A percentile compares a stretch with the other conserved stretches of the same genome.
Conservation (phyloP, 1,284 basidiomycete genomes). For the Garcileccinum viscosum region DNA sequence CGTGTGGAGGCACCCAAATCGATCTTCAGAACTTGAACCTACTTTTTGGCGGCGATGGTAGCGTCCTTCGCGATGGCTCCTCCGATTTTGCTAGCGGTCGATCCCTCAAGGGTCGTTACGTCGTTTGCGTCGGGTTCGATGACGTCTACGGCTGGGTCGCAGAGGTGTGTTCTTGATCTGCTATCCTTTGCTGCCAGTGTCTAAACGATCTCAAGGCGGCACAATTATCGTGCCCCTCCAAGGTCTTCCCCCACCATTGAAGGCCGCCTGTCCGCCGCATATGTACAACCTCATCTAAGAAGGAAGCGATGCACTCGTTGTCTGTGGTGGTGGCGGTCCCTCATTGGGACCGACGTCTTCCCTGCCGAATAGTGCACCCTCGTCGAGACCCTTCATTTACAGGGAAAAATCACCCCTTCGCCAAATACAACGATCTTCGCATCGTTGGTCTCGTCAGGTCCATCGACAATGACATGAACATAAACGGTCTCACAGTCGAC, state of each 20-base stretch:
- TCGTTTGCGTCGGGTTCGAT: conserved; percentile 97
- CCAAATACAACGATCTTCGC: conserved; percentile 81
- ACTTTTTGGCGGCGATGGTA: conserved; percentile 93
- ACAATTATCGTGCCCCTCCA: conserved; percentile 92
- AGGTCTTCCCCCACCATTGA: conserved; percentile 86
- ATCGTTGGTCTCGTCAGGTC: conserved; percentile 98
- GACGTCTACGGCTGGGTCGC: conserved; percentile 96
- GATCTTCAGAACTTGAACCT: conserved; percentile 75
- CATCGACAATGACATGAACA: conserved; percentile 99
- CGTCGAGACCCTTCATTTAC: conserved; percentile 69
- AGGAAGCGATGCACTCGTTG: conserved; percentile 95
- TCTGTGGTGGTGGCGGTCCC: conserved; percentile 97
- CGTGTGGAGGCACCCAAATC: conserved; percentile 26
- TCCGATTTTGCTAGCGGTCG: conserved; percentile 71
- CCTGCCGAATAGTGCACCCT: conserved; percentile 92
- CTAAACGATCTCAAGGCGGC: conserved; percentile 72
- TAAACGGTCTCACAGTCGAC: conserved; percentile 97
- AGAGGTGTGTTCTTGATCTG: conserved; percentile 57
- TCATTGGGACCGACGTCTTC: conserved; percentile 96
- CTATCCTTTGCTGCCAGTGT: not conserved
- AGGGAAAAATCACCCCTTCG: conserved; percentile 78
- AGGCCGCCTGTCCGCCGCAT: conserved; percentile 86
- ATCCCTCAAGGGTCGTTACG: conserved; percentile 89
- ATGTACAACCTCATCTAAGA: conserved; percentile 94
- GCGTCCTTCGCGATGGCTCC: conserved; percentile 88